Evolutionary conservation across 352 stramenopile species (phyloP), one percentile per base, ranked within the genome.

Genomic region (Phytopythium ostracodes): DNA sequence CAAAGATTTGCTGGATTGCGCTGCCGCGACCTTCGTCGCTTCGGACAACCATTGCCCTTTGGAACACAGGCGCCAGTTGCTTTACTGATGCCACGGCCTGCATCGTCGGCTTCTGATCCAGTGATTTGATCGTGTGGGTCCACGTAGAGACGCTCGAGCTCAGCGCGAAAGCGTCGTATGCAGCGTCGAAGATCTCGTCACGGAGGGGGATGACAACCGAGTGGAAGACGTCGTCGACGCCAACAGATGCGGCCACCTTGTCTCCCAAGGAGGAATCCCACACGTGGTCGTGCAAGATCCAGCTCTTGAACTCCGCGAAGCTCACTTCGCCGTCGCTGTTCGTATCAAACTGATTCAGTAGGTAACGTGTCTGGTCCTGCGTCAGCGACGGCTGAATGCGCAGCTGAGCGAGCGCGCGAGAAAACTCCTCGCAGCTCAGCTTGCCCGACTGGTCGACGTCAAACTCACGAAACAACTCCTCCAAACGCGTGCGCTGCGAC

Each of bases 271-370:
- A 31, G 14, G 15, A 51, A 27, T 73, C 59, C 83, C 83, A 91
- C 0, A 91, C 64, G 15, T 82, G 83, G 24, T 89, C 71, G 52
- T 76, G 70, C 36, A 87, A 59, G 6, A 94, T 75, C 83, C 83
- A 94, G 36, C 82, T 58, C 47, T 63, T 77, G 53, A 94, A 92
- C 53, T 92, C 85, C 1, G 53, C 65, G 8, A 85, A 49, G 63
- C 80, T 89, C 25, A 94, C 77, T 62, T 88, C 77, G 1, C 77
- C 81, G 24, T 92, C 83, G 0, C 61, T 73, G 64, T 94, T 91
- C 0, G 72, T 63, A 60, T 92, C 85, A 49, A 94, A 91, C 24
- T 92, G 78, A 8, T 65, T 55, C 35, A 90, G 66, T 10, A 94
- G 59, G 43, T 71, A 81, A 1, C 65, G 29, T 20, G 75, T 71